Percentiles rank a stretch among this genome's conserved stretches.
These are phyloP conservation scores for Poronia punctata DNA, from an alignment of 495 filamentous ascomycete species.

Conservation along the genomic window DNA sequence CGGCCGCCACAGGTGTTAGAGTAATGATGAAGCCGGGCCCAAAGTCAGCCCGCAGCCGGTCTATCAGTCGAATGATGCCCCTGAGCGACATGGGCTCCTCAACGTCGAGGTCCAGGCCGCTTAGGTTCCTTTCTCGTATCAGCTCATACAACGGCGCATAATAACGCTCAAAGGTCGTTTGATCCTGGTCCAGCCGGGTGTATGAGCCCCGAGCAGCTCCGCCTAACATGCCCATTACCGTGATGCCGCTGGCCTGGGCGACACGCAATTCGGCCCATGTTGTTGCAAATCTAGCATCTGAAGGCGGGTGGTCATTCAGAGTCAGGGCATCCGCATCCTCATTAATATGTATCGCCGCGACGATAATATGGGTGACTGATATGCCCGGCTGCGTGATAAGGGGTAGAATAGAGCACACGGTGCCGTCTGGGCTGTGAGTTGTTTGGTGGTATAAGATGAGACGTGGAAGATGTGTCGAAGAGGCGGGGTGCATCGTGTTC, in stretches of 20 bases:
- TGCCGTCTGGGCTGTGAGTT: conserved; percentile 48
- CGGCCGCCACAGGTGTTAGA: conserved; percentile 70
- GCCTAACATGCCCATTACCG: conserved; percentile 75
- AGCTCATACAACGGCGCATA: conserved; percentile 58
- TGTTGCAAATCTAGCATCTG: conserved; percentile 46
- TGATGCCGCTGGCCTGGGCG: conserved; percentile 57
- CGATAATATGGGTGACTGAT: conserved; percentile 61
- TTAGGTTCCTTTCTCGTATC: conserved; percentile 49
- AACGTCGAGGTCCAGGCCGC: conserved; percentile 79
- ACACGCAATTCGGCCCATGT: conserved; percentile 67
- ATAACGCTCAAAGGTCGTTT: conserved; percentile 53
- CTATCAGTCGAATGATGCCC: conserved; percentile 65
- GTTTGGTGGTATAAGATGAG: conserved; percentile 62
- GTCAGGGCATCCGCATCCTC: conserved; percentile 53
- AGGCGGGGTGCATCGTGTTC: conserved; percentile 14
- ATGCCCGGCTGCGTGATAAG: conserved; percentile 53
- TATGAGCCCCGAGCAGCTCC: conserved; percentile 70
- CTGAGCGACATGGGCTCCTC: conserved; percentile 67
- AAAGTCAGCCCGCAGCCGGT: conserved; percentile 64
- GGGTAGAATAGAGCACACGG: conserved; percentile 63
- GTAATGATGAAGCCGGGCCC: conserved; percentile 66
- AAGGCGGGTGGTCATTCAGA: conserved; percentile 67
- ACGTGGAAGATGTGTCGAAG: conserved; percentile 14
- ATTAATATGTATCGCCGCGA: conserved; percentile 79
- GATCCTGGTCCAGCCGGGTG: conserved; percentile 50